Evolutionary conservation across 768 basidiomycete genomes (phyloP), one percentile per base, ranked within the genome.

Genomic region (Tylopilus balloui): DNA sequence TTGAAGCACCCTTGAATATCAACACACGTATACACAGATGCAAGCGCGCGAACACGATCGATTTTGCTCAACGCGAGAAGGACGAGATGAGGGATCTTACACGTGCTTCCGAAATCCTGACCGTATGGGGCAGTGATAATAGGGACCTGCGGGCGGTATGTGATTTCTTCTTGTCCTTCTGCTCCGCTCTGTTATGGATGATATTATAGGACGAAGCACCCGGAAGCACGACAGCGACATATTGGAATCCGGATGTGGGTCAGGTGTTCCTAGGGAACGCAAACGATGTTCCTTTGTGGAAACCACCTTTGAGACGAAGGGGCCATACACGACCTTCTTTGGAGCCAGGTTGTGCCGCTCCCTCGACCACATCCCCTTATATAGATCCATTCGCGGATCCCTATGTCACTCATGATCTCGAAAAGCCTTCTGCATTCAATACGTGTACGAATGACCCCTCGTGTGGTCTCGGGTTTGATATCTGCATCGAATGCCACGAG

Each of bases 51-150:
- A 86, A 87, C 62, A 86, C 84, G 25, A 78, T 91, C 62, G 80
- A 90, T 63, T 92, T 93, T 66, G 83, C 88, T 13, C 78, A 82
- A 60, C 76, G 89, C 28, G 92, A 95, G 70, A 81, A 81, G 67
- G 88, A 90, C 52, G 92, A 94, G 72, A 94, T 93, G 89, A 74
- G 86, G 12, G 86, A 88, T 61, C 71, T 94, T 47, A 95, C 92
- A 0, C 77, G 81, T 50, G 88, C 90, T 7, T 84, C 80, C 19
- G 88, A 90, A 70, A 91, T 94, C 45, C 71, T 86, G 55, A 75
- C 75, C 34, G 56, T 80, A 0, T 69, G 70, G 55, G 42, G 40
- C 2, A 50, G n/a, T 27, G 52, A 55, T 6, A 53, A 53, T 29
- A 48, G 6, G 28, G 52, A 52, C 23, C 5, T 28, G 32, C 60